Percentiles rank a stretch among this genome's conserved stretches.
These are phyloP conservation scores for Tetradesmus lagerheimii DNA, from an alignment of 139 green algal genomes.

Conservation along the genomic window DNA sequence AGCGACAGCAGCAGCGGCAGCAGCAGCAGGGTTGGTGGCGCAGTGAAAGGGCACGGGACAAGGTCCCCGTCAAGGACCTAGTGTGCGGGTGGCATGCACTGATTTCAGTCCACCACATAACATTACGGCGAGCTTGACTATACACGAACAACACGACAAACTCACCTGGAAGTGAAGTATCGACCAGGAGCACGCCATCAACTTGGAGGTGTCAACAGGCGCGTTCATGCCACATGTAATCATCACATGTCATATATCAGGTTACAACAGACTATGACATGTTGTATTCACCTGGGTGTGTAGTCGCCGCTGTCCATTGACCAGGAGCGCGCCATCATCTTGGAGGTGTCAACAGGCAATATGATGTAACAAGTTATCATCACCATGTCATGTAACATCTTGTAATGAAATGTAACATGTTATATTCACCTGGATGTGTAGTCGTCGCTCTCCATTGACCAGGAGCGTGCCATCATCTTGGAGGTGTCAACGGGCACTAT, in stretches of 20 bases:
- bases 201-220: background rate
- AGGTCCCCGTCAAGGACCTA: background rate
- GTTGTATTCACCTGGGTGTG: background rate
- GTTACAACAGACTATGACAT: background rate
- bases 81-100: no score
- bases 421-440: conserved; percentile 5
- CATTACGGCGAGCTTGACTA: no score
- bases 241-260: no score
- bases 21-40: no score
- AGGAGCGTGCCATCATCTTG: conserved; percentile 3
- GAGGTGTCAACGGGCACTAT: background rate
- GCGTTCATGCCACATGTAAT: no score
- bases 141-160: no score
- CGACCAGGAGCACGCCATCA: conserved; percentile 19
- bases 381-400: no score
- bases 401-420: background rate
- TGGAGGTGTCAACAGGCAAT: background rate
- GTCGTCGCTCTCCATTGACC: conserved; percentile 15
- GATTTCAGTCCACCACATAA: no score
- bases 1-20: no score
- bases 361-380: no score
- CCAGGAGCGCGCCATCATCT: conserved; percentile 18
- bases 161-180: conserved; percentile 18
- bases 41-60: no score
- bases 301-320: background rate